A percentile compares a stretch with the other conserved stretches of the same genome.
These are phyloP conservation scores for Malus hybrid DNA, from an alignment of 331 rosid genomes.

Conservation along the genomic window DNA sequence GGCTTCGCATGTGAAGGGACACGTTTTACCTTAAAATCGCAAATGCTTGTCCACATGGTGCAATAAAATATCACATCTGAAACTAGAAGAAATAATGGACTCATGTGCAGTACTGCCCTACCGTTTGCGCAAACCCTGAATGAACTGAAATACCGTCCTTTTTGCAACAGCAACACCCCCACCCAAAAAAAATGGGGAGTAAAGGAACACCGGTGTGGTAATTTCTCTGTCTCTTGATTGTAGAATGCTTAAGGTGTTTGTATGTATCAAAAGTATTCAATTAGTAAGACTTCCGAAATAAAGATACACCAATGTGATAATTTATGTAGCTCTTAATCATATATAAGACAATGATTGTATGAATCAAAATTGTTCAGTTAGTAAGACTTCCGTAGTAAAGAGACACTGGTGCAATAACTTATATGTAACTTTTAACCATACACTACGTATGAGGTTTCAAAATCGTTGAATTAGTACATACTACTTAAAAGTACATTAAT, in stretches of 20 bases:
- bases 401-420: too few species aligned
- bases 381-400: too few species aligned
- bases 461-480: too few species aligned
- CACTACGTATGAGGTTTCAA: too few species aligned
- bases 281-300: too few species aligned
- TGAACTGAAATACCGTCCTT: not conserved
- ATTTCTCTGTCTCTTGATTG: too few species aligned
- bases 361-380: too few species aligned
- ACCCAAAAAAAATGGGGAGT: not conserved
- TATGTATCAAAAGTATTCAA: too few species aligned
- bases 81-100: not conserved
- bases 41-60: not conserved
- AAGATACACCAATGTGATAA: too few species aligned
- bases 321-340: not conserved
- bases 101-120: not conserved
- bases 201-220: not conserved
- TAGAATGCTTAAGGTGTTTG: too few species aligned
- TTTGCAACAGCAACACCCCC: not conserved
- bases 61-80: not conserved
- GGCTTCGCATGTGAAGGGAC: conserved; percentile 6
- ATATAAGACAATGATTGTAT: not conserved
- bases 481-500: not conserved
- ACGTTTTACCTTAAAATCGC: conserved; percentile 1
- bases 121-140: not conserved
- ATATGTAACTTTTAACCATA: too few species aligned